A percentile compares a stretch with the other conserved stretches of the same genome.
These are phyloP conservation scores for Rhizopus delemar DNA, from an alignment of 371 early-diverging fungal species.

Conservation along the genomic window DNA sequence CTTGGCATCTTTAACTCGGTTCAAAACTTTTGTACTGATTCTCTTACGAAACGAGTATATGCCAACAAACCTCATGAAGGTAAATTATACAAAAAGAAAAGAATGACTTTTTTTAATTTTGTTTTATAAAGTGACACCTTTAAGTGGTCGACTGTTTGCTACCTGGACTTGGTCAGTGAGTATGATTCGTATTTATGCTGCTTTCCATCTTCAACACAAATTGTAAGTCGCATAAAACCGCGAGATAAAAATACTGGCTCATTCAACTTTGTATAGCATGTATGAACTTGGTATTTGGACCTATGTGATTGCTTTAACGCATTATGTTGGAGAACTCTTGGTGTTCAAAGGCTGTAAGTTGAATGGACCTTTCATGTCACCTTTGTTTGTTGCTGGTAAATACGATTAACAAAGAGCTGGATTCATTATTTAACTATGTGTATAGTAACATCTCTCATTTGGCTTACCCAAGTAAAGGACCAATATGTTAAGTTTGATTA, in stretches of 20 bases:
- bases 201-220: conserved; percentile 71
- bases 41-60: conserved; percentile 72
- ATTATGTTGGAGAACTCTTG: conserved; percentile 70
- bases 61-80: conserved; percentile 61
- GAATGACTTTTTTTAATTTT: background rate
- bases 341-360: conserved; percentile 72
- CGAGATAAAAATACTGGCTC: background rate
- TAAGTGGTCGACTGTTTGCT: conserved; percentile 76
- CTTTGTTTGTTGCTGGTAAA: conserved; percentile 70
- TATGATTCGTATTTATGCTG: conserved; percentile 75
- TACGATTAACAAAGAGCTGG: background rate
- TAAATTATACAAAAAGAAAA: conserved; percentile 15
- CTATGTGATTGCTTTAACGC: conserved; percentile 69
- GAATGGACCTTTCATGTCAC: conserved; percentile 64
- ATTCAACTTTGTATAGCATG: conserved; percentile 44
- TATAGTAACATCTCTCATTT: conserved; percentile 8
- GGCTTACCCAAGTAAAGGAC: conserved; percentile 9
- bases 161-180: conserved; percentile 79
- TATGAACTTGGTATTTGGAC: conserved; percentile 75
- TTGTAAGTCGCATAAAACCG: conserved; percentile 49
- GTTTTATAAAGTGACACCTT: conserved; percentile 58
- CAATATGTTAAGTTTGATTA: conserved; percentile 9
- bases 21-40: conserved; percentile 69
- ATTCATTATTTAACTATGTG: background rate
- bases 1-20: conserved; percentile 75